These are phyloP conservation scores for Nigrospora oryzae DNA, from an alignment of 2,329 filamentous ascomycete genomes.

Conservation along the genomic window DNA sequence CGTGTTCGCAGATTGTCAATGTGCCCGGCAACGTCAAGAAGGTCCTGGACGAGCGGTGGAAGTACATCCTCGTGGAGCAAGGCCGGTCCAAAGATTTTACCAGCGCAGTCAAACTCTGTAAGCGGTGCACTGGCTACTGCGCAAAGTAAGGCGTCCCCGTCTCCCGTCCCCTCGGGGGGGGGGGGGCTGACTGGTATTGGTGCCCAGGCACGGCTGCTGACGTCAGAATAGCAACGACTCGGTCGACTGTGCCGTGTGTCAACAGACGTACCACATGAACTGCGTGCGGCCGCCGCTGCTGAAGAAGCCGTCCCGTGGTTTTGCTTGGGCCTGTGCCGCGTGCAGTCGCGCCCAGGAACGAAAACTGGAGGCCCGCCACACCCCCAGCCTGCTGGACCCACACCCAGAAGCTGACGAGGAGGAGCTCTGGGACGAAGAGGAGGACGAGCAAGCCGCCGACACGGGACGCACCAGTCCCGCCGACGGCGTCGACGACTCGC, in stretches of 20 bases:
- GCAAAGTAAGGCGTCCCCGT: slow-evolving; percentile 62
- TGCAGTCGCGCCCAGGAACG: slow-evolving; percentile 95
- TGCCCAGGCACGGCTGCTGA: neutral
- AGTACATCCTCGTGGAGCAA: slow-evolving; percentile 89
- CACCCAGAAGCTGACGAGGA: slow-evolving; percentile 59
- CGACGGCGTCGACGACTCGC: slow-evolving; percentile 46
- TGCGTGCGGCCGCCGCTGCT: slow-evolving; percentile 86
- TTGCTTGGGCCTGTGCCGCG: slow-evolving; percentile 94
- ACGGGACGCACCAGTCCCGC: slow-evolving; percentile 59
- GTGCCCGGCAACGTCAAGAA: slow-evolving; percentile 93
- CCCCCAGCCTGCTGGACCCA: slow-evolving; percentile 65
- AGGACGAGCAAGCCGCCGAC: slow-evolving; percentile 51
- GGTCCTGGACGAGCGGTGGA: slow-evolving; percentile 93
- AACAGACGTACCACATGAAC: slow-evolving; percentile 96
- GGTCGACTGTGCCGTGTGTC: slow-evolving; percentile 92
- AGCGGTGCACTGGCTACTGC: slow-evolving; percentile 84
- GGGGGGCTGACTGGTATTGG: no score
- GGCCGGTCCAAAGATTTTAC: slow-evolving; percentile 92
- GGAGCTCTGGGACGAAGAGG: slow-evolving; percentile 59
- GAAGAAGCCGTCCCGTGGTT: slow-evolving; percentile 94
- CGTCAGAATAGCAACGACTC: slow-evolving; percentile 66
- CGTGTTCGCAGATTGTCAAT: slow-evolving; percentile 87
- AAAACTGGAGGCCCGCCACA: slow-evolving; percentile 83
- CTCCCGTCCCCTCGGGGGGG: neutral
- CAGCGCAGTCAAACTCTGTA: slow-evolving; percentile 92